phyloP scores from a whole-genome alignment of 352 stramenopile species.

The Globisporangium heterothallicum region DNA sequence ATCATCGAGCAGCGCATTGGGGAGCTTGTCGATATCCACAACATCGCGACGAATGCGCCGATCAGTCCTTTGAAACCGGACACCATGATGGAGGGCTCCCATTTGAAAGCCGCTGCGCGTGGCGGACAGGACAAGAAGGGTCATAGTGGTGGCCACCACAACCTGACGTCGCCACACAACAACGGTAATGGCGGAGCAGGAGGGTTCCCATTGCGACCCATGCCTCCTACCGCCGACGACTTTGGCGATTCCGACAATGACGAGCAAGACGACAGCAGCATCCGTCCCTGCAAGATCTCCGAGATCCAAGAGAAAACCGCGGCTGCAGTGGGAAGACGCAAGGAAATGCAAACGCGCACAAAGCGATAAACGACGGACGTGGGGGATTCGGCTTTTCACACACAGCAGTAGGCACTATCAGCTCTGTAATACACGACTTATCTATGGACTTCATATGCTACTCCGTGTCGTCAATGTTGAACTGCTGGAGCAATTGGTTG shows the following conservation, averaged over 20 bases:
- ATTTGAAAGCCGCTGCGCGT: neutral
- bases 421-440: too few relatives aligned
- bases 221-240: conserved; percentile 57
- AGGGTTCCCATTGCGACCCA: conserved; percentile 29
- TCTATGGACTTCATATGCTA: too few relatives aligned
- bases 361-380: conserved; percentile 25
- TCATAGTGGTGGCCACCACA: conserved; percentile 20
- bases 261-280: conserved; percentile 48
- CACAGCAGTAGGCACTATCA: too few relatives aligned
- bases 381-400: too few relatives aligned
- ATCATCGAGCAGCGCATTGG: conserved; percentile 82
- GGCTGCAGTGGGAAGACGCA: conserved; percentile 46
- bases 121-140: conserved; percentile 22
- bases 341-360: conserved; percentile 58
- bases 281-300: conserved; percentile 65
- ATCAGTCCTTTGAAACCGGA: conserved; percentile 21
- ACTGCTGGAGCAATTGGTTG: conserved; percentile 69
- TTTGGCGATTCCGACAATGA: conserved; percentile 74
- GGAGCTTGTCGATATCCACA: conserved; percentile 84
- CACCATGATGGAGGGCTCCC: conserved; percentile 4
- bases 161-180: neutral
- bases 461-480: conserved; percentile 41
- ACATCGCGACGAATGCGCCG: conserved; percentile 64
- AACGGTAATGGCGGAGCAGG: conserved; percentile 8
- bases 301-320: conserved; percentile 81